Evolutionary conservation across 108 stramenopile genomes (phyloP).

Genomic region (Cyclostephanos tholiformis): DNA sequence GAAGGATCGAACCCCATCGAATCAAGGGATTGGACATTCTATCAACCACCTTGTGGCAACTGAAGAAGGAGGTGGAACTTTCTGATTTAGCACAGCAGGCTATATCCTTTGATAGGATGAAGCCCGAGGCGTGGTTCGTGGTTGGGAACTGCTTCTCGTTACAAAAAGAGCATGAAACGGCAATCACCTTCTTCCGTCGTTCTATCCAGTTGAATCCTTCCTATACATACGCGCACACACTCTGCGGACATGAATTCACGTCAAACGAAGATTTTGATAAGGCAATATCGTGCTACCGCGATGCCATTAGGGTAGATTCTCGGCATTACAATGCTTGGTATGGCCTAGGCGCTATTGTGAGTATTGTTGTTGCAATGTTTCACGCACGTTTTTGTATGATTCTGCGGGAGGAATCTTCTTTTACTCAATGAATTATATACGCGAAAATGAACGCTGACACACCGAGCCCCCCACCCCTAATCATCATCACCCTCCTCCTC

Average conservation of each 20-base stretch:
- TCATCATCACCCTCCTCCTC: too few relatives aligned
- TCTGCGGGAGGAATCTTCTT: too few relatives aligned
- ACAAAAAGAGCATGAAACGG: slow-evolving; percentile 97
- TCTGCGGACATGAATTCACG: slow-evolving; percentile 97
- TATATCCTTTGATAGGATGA: slow-evolving; percentile 82
- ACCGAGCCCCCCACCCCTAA: too few relatives aligned
- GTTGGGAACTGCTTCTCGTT: slow-evolving; percentile 97
- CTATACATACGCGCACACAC: slow-evolving; percentile 95
- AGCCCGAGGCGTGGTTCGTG: slow-evolving; percentile 95
- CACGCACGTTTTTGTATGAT: too few relatives aligned
- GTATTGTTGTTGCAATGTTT: too few relatives aligned
- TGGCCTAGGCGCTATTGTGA: slow-evolving; percentile 89
- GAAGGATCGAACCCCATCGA: slow-evolving; percentile 86
- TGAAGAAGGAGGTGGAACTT: slow-evolving; percentile 95
- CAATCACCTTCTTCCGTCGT: slow-evolving; percentile 91
- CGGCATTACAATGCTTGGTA: slow-evolving; percentile 94
- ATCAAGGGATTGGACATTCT: slow-evolving; percentile 92
- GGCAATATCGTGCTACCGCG: slow-evolving; percentile 90
- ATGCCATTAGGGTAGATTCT: slow-evolving; percentile 87
- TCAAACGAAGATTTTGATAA: slow-evolving; percentile 97
- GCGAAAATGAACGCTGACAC: too few relatives aligned
- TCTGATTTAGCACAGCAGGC: slow-evolving; percentile 91
- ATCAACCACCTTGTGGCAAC: slow-evolving; percentile 93
- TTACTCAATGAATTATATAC: too few relatives aligned
- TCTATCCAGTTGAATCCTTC: slow-evolving; percentile 88